These are phyloP conservation scores for Quercus gilva DNA, from an alignment of 306 rosid genomes.

Conservation along the genomic window DNA sequence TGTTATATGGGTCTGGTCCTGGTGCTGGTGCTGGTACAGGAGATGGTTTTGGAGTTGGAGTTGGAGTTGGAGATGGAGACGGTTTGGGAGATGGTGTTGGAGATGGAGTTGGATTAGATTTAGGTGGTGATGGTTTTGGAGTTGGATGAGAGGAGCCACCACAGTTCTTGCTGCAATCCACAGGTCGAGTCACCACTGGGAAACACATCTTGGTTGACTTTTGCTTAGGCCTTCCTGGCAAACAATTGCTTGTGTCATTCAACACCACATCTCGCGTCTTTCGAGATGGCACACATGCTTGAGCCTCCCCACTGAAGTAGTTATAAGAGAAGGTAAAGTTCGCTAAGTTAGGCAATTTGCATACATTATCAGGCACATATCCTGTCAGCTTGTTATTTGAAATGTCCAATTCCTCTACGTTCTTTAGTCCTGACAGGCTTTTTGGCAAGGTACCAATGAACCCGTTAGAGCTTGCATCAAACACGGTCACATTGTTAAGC, in stretches of 20 bases:
- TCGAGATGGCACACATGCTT: conserved; percentile 29
- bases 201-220: conserved; percentile 39
- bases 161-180: conserved; percentile 59
- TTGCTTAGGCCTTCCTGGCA: conserved; percentile 49
- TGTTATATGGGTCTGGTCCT: background rate
- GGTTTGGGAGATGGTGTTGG: background rate
- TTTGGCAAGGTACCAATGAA: conserved; percentile 45
- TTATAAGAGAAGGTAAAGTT: conserved; percentile 56
- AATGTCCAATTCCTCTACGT: conserved; percentile 44
- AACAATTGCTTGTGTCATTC: conserved; percentile 46
- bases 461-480: no score
- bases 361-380: conserved; percentile 39
- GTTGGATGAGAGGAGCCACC: conserved; percentile 15
- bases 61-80: background rate
- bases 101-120: background rate
- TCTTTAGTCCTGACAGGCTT: conserved; percentile 30
- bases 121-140: background rate
- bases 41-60: background rate
- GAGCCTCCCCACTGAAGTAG: conserved; percentile 30
- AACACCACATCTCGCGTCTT: background rate
- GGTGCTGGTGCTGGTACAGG: conserved; percentile 1
- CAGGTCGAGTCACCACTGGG: conserved; percentile 32
- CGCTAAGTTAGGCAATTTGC: conserved; percentile 46
- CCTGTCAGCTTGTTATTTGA: conserved; percentile 50
- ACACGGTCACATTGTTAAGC: conserved; percentile 27